phyloP scores from a whole-genome alignment of 2,329 filamentous ascomycete genomes.

The Fusarium oxysporum region DNA sequence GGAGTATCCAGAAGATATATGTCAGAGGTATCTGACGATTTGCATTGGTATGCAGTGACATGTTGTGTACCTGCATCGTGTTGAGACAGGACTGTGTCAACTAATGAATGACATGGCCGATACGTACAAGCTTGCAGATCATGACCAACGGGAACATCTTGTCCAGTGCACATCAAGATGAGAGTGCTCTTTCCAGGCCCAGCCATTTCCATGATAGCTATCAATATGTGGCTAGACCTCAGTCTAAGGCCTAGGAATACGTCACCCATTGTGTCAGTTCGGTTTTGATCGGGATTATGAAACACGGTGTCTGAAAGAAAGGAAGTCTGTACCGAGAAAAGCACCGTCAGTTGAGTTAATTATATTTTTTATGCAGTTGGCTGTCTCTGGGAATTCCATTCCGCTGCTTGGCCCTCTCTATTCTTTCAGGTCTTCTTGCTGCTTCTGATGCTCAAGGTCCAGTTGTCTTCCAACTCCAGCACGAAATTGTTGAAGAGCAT shows the following conservation, averaged over 20 bases:
- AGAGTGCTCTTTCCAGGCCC: conserved; percentile 23
- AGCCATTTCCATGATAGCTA: conserved; percentile 23
- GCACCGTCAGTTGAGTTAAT: background rate
- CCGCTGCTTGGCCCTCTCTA: background rate
- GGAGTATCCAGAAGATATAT: conserved; percentile 20
- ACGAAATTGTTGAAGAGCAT: background rate
- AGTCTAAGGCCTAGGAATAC: background rate
- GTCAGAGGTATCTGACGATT: background rate
- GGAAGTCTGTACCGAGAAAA: background rate
- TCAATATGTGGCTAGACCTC: background rate
- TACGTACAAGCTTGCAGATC: background rate
- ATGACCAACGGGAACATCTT: background rate
- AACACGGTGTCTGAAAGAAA: background rate
- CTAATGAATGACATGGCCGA: background rate
- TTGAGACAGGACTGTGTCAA: background rate
- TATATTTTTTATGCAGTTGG: too few species aligned
- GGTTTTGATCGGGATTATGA: too few species aligned
- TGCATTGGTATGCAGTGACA: background rate
- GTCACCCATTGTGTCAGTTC: background rate
- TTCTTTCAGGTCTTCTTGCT: background rate
- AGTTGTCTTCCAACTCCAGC: background rate
- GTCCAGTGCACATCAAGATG: background rate
- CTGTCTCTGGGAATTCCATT: background rate
- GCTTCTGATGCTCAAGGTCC: background rate
- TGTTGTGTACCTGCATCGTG: background rate